These are phyloP conservation scores for Juncus inflexus DNA, from an alignment of 176 grass and related monocot species.

Conservation along the genomic window DNA sequence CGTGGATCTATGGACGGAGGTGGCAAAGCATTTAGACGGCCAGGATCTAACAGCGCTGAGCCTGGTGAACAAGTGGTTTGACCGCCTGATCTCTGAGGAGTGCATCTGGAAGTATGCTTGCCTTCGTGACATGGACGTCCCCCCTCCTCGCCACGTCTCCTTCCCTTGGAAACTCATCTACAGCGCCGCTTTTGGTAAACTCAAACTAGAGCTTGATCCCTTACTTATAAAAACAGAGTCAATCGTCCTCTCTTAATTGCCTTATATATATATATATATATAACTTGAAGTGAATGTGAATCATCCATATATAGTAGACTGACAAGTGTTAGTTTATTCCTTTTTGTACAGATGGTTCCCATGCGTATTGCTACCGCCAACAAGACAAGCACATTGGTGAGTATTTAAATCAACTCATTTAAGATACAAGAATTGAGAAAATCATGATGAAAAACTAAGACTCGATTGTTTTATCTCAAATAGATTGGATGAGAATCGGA, in stretches of 20 bases:
- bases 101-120: conserved; percentile 74
- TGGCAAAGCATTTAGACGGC: conserved; percentile 73
- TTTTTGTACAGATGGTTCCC: conserved; percentile 49
- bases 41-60: conserved; percentile 57
- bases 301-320: conserved; percentile 9
- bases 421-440: neutral
- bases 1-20: conserved; percentile 83
- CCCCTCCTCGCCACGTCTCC: conserved; percentile 28
- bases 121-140: conserved; percentile 69
- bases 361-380: conserved; percentile 55
- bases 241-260: no score
- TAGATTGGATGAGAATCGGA: conserved; percentile 74
- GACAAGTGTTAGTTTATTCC: conserved; percentile 22
- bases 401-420: neutral
- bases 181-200: conserved; percentile 51
- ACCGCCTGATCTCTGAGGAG: conserved; percentile 52
- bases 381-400: conserved; percentile 65
- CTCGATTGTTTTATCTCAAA: neutral
- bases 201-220: neutral
- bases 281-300: neutral
- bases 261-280: no score
- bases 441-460: conserved; percentile 4
- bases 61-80: conserved; percentile 59
- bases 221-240: no score
- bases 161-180: conserved; percentile 77